Evolutionary conservation across 495 filamentous ascomycete species (phyloP).

Genomic region (Neurospora sp.): DNA sequence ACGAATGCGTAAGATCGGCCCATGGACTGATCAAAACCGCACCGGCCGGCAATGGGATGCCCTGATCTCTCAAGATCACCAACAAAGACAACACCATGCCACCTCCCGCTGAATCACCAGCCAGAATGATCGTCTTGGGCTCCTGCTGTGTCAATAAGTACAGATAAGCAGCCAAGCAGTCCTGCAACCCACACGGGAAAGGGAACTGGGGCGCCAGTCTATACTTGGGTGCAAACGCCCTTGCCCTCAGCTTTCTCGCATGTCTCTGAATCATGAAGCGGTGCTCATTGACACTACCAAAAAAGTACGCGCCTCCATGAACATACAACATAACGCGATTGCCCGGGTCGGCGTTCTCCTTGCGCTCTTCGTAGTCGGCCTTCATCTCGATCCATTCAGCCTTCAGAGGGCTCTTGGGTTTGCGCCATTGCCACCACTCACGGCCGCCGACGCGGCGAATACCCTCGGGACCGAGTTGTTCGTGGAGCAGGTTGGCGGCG

Average conservation of each 20-base stretch:
- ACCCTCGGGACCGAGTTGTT: slow-evolving; percentile 67
- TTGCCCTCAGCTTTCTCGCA: slow-evolving; percentile 83
- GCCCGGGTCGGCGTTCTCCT: slow-evolving; percentile 42
- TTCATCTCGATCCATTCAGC: slow-evolving; percentile 97
- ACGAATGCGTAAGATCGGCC: slow-evolving; percentile 90
- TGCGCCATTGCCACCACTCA: slow-evolving; percentile 93
- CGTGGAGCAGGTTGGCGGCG: slow-evolving; percentile 51
- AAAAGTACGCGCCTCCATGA: slow-evolving; percentile 64
- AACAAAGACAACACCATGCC: slow-evolving; percentile 78
- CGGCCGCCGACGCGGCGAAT: slow-evolving; percentile 66
- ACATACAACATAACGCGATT: slow-evolving; percentile 87
- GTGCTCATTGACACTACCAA: slow-evolving; percentile 90
- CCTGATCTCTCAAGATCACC: slow-evolving; percentile 70
- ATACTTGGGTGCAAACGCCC: slow-evolving; percentile 81
- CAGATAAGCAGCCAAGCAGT: slow-evolving; percentile 80
- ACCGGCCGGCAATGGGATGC: slow-evolving; percentile 73
- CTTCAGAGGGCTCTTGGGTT: slow-evolving; percentile 47
- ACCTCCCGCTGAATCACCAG: slow-evolving; percentile 85
- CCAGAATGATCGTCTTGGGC: slow-evolving; percentile 65
- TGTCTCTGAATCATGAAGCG: slow-evolving; percentile 93
- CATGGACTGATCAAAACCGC: slow-evolving; percentile 87
- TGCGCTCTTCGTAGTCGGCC: slow-evolving; percentile 62
- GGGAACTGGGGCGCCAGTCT: slow-evolving; percentile 88
- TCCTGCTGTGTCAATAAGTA: slow-evolving; percentile 65
- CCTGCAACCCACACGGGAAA: slow-evolving; percentile 83